Evolutionary conservation across 202 grass and related monocot genomes (phyloP), one percentile per base, ranked within the genome.

Genomic region (Carex arenaria): DNA sequence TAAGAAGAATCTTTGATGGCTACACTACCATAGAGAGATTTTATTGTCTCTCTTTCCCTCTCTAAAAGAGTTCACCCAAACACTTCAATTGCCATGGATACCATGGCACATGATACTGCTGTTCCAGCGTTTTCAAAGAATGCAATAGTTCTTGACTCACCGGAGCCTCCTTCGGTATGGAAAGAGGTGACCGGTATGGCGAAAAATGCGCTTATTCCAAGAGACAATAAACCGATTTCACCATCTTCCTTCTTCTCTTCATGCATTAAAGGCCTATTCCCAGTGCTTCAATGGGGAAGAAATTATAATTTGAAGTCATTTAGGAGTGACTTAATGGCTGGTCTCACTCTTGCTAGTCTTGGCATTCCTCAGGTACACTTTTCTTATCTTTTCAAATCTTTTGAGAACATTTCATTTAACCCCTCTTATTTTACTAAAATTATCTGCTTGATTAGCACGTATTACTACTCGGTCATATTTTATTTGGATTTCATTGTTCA

Each of bases 261-360:
- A 15, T 86, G 72, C 14, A 83, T 95, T 72, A 83, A 88, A 84
- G 84, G 85, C 73, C 34, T 98, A 17, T 98, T 98, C 82, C 95
- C 95, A 1, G 86, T 98, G 79, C 88, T 98, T 76, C 80, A 84
- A 59, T 98, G 95, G 95, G 95, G 92, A 78, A 93, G 68, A 67
- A 85, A 3, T 83, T 98, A 98, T 78, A 83, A 72, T 55, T 68
- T 90, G 77, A 90, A 90, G 85, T 81, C 84, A 26, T 98, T 98
- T 66, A 87, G 66, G 86, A 93, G 89, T 78, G 95, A 98, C 80
- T 42, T 98, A 40, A 91, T 98, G 95, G 95, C 95, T 52, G 92
- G 95, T 40, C 89, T 95, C 0, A 98, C 95, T 64, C 95, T 98
- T 78, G 95, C 95, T 9, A 98, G 95, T 87, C 91, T 98, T 65